Percentiles rank a stretch among this genome's conserved stretches.
Conservation (phyloP, 495 filamentous ascomycete genomes). For the Tuber indicum region DNA sequence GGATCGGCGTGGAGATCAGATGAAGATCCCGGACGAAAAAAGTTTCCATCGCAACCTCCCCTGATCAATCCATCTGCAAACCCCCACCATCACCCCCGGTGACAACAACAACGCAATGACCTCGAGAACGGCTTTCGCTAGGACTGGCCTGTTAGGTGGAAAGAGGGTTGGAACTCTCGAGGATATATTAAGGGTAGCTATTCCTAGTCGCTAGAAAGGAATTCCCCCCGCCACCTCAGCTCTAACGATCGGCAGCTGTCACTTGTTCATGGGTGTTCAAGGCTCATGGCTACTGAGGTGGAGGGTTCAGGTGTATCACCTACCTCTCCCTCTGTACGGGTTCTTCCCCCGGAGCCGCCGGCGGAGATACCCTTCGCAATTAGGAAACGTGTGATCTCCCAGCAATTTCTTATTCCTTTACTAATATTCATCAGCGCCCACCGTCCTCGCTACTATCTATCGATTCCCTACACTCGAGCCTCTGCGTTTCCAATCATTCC, state of each 20-base stretch:
- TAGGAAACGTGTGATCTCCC: slow-evolving; percentile 22
- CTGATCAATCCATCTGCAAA: slow-evolving; percentile 7
- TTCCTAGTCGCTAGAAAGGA: neutral
- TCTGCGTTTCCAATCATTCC: slow-evolving; percentile 67
- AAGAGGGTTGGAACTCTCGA: slow-evolving; percentile 5
- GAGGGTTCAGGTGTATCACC: slow-evolving; percentile 35
- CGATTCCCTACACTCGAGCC: slow-evolving; percentile 86
- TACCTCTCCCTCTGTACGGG: slow-evolving; percentile 10
- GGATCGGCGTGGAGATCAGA: slow-evolving; percentile 12
- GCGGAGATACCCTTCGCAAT: slow-evolving; percentile 30
- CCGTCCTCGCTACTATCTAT: slow-evolving; percentile 76
- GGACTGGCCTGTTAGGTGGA: slow-evolving; percentile 12
- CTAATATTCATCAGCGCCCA: slow-evolving; percentile 46
- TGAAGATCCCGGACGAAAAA: slow-evolving; percentile 18
- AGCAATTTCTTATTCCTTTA: neutral
- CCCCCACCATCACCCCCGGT: neutral
- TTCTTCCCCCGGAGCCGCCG: slow-evolving; percentile 22
- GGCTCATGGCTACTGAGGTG: slow-evolving; percentile 76
- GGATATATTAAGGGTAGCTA: slow-evolving; percentile 27
- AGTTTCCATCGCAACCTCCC: slow-evolving; percentile 30
- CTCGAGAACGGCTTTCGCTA: slow-evolving; percentile 15
- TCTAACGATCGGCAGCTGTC: slow-evolving; percentile 10
- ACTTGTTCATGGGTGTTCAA: slow-evolving; percentile 37
- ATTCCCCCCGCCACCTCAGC: neutral
- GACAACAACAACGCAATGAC: slow-evolving; percentile 24